Evolutionary conservation across 83 land plant genomes (phyloP).

Genomic region (Isoetes engelmannii): DNA sequence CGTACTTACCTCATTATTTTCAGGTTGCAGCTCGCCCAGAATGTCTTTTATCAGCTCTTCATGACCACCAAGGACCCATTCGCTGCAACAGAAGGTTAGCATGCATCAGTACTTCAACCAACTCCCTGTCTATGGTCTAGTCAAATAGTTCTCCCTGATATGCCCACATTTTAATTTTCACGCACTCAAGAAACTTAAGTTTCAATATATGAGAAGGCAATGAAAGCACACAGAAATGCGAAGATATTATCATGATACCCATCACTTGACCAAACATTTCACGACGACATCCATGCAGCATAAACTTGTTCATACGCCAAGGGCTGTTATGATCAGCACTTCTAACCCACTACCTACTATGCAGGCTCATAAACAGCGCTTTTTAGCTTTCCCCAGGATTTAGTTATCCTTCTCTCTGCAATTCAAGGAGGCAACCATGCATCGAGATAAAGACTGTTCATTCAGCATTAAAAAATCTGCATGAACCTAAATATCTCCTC

Average conservation of each 20-base stretch:
- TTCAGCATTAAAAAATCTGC: no score
- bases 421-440: no score
- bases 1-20: constrained; percentile 69
- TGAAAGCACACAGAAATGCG: background rate
- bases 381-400: no score
- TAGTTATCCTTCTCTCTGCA: no score
- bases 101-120: background rate
- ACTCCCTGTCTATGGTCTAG: background rate
- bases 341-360: no score
- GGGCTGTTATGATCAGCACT: no score
- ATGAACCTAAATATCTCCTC: no score
- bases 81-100: constrained; percentile 46
- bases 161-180: background rate
- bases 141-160: background rate
- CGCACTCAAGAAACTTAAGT: background rate
- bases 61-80: constrained; percentile 91
- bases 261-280: background rate
- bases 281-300: no score
- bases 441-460: no score
- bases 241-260: background rate
- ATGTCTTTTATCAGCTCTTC: constrained; percentile 90
- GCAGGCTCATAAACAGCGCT: no score
- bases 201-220: background rate
- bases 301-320: no score
- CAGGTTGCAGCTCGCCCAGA: constrained; percentile 66